These are phyloP conservation scores for Pseudonitzschia pungens DNA, from an alignment of 108 stramenopile species.

Conservation along the genomic window DNA sequence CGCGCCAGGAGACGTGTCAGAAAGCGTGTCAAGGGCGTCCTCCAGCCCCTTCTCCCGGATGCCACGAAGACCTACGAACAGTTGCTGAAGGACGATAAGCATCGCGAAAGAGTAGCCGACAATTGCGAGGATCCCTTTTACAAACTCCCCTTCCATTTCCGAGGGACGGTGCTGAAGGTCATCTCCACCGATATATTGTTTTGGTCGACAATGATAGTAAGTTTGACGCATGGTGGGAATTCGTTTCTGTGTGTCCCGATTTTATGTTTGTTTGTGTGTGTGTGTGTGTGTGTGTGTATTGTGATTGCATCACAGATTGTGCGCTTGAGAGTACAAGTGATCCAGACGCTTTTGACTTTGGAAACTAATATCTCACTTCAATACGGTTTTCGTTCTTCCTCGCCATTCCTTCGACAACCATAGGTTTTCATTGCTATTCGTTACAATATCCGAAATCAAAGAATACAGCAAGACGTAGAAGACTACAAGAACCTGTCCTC, in stretches of 20 bases:
- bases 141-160: constrained; percentile 19
- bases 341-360: no score
- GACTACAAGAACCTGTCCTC: neutral
- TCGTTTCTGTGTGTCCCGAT: no score
- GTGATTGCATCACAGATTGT: no score
- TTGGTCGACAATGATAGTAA: constrained; percentile 44
- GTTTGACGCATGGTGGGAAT: no score
- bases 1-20: no score
- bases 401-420: neutral
- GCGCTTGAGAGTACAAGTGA: no score
- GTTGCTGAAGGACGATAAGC: neutral
- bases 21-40: no score
- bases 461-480: neutral
- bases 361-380: neutral
- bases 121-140: constrained; percentile 22
- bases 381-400: neutral
- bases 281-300: no score
- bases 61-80: neutral
- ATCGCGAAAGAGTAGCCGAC: neutral
- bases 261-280: no score
- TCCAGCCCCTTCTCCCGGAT: no score
- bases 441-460: neutral
- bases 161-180: constrained; percentile 29
- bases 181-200: constrained; percentile 33
- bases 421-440: neutral